These are phyloP conservation scores for Arthrobotrys musiformis DNA, from an alignment of 2,329 filamentous ascomycete species.

Conservation along the genomic window DNA sequence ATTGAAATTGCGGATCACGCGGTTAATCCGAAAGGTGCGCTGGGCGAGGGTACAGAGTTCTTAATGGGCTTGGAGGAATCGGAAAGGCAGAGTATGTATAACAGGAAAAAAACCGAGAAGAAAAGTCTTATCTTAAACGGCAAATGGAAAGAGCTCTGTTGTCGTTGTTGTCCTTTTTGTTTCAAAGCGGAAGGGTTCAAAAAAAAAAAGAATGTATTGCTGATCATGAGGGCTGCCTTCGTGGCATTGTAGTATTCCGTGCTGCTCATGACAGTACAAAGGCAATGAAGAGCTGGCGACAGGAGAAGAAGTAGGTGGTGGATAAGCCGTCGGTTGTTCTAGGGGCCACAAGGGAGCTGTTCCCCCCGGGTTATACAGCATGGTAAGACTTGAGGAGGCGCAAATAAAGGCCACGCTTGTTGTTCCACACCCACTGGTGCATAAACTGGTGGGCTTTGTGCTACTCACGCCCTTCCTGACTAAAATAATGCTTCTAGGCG, in stretches of 20 bases:
- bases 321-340: not conserved
- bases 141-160: constrained; percentile 13
- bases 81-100: constrained; percentile 72
- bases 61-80: constrained; percentile 88
- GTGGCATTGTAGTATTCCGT: constrained; percentile 70
- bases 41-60: constrained; percentile 77
- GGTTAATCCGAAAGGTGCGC: constrained; percentile 79
- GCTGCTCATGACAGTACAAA: constrained; percentile 79
- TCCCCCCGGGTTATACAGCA: constrained; percentile 7
- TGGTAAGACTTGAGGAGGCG: constrained; percentile 4
- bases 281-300: constrained; percentile 76
- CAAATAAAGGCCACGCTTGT: constrained; percentile 34
- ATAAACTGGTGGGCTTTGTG: constrained; percentile 15
- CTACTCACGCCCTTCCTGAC: constrained; percentile 1
- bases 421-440: constrained; percentile 33
- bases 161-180: not conserved
- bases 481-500: not conserved
- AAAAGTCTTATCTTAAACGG: too few relatives aligned
- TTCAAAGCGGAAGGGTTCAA: not conserved
- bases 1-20: constrained; percentile 88
- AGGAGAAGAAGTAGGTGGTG: constrained; percentile 55
- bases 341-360: constrained; percentile 4
- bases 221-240: constrained; percentile 40
- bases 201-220: constrained; percentile 5
- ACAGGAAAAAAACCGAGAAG: not conserved